Conservation (phyloP, 192 early-diverging fungal genomes). For the Coemansia guatemalensis region DNA sequence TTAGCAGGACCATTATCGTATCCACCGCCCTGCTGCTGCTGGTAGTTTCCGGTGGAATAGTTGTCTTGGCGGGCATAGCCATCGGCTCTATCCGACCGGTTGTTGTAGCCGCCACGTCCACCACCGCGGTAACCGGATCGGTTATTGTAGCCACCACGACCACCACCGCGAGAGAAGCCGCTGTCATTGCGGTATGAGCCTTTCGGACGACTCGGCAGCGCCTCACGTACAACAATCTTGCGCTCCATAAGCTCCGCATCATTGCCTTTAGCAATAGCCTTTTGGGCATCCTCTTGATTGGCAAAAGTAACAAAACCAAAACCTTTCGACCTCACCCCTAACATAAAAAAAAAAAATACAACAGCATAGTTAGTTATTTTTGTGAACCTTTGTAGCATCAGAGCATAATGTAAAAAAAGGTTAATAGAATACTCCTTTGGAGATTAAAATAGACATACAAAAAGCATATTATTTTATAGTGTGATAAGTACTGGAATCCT, state of each 20-base stretch:
- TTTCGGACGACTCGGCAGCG: not conserved
- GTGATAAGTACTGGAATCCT: constrained; percentile 34
- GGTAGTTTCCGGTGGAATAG: constrained; percentile 34
- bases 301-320: constrained; percentile 86
- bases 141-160: constrained; percentile 40
- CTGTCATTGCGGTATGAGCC: constrained; percentile 5
- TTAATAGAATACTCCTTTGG: too few relatives aligned
- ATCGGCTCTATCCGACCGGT: too few relatives aligned
- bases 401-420: too few relatives aligned
- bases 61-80: constrained; percentile 30
- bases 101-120: constrained; percentile 39
- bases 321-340: constrained; percentile 69
- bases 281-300: constrained; percentile 63
- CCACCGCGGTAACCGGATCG: constrained; percentile 16
- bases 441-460: too few relatives aligned
- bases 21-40: constrained; percentile 26
- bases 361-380: not conserved
- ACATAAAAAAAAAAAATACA: constrained; percentile 2
- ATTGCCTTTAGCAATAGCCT: constrained; percentile 66
- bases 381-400: too few relatives aligned
- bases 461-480: not conserved
- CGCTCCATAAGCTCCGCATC: constrained; percentile 79
- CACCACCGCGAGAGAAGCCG: constrained; percentile 14
- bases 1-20: constrained; percentile 7
- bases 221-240: constrained; percentile 70